Percentiles rank a stretch among this genome's conserved stretches.
Conservation (phyloP, 805 yeast species). For the Candida railenensis region DNA sequence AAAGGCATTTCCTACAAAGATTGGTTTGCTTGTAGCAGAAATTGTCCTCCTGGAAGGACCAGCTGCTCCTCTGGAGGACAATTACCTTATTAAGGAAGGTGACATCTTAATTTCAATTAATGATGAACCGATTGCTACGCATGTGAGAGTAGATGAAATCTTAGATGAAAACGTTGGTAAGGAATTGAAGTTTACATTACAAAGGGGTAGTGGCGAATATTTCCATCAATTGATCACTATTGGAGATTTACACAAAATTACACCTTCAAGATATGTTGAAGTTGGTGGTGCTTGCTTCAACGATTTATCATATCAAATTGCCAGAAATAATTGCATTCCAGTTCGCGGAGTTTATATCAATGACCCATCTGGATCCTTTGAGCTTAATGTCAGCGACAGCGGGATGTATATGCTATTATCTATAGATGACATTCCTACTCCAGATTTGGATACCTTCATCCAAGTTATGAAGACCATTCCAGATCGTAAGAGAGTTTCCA, state of each 20-base stretch:
- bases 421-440: conserved; percentile 71
- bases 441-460: conserved; percentile 72
- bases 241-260: conserved; percentile 75
- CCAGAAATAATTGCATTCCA: conserved; percentile 79
- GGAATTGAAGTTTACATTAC: conserved; percentile 54
- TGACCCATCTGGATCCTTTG: conserved; percentile 77
- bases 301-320: conserved; percentile 83
- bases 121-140: conserved; percentile 61
- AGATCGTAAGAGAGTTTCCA: conserved; percentile 68
- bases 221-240: conserved; percentile 51
- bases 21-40: conserved; percentile 82
- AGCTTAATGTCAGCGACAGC: conserved; percentile 53
- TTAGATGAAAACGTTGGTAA: conserved; percentile 70
- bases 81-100: conserved; percentile 72
- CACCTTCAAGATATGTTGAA: conserved; percentile 78
- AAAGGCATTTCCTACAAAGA: conserved; percentile 63
- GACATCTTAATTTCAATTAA: conserved; percentile 78
- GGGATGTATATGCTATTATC: conserved; percentile 82
- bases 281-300: conserved; percentile 88
- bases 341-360: conserved; percentile 81
- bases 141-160: conserved; percentile 79
- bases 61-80: conserved; percentile 38
- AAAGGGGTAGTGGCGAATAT: conserved; percentile 67
- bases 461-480: conserved; percentile 78
- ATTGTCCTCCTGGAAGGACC: conserved; percentile 85